Base-by-base conservation (phyloP, 495 filamentous ascomycete species). In the Trichocladium uniseriatum region DNA sequence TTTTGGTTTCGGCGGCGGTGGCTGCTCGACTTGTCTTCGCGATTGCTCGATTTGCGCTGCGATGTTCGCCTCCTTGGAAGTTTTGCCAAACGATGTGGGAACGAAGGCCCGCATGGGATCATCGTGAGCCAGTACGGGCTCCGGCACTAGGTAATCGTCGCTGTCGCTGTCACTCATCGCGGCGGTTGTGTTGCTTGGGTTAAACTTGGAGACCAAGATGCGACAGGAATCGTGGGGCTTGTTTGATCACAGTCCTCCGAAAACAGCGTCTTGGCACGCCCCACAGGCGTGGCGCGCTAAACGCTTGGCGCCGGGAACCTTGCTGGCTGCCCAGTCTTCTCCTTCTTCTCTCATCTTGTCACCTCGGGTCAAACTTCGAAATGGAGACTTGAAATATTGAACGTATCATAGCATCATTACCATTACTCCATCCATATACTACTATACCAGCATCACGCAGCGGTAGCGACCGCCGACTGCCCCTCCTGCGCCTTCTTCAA, bases 41-140 rank as follows among this genome's bases (percentile, higher is more conserved):
- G 84, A 82, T 52, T 77, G 81, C 43, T 89, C 78, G 47, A 96
- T 81, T 65, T 95, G 89, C 38, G 81, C 78, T 36, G 80, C 77
- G 34, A 94, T 74, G 66, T 95, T 80, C 43, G 84, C 70, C 44
- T 80, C 75, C 58, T 78, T 82, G 27, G 78, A 69, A 60, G 86
- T 84, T 66, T 91, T 94, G 27, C 92, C 92, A 57, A 98, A 98
- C 9, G 87, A 80, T 0, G 79, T 73, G 1, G 90, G 91, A 38
- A 96, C 68, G 65, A 86, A 92, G 27, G 79, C 75, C 49, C 86
- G 83, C 74, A 96, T 79, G 22, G 81, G 82, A 46, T 96, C 87
- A 65, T 92, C 82, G 24, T 63, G 61, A 16, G 73, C 67, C 18
- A 79, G 54, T 14, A 54, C 52, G 14, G 72, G 67, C 15, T 65